Evolutionary conservation across 1,284 basidiomycete species (phyloP), one percentile per base, ranked within the genome.

Genomic region (Ceratobasidium sp.): DNA sequence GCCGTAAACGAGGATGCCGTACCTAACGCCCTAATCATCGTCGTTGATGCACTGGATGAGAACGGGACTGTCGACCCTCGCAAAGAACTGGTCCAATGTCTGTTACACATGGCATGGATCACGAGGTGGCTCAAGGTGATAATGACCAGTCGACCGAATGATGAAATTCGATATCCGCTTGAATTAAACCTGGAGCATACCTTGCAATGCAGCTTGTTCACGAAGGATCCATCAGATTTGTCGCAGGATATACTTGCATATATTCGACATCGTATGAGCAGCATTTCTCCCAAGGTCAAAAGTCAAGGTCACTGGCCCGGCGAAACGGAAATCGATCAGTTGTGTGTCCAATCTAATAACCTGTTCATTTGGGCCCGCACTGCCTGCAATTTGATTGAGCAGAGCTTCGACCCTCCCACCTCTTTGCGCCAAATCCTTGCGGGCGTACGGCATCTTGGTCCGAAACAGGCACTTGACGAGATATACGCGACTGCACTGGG

Each of bases 311-410:
- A 56, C 31, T 56, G 54, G 54, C 54, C 54, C 14, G 29, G 9
- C 54, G 54, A 56, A 31, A 31, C 9, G 29, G 54, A 31, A 27
- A 27, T 56, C 14, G 9, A 31, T 2, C 14, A 56, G 19, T 27
- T 76, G 16, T 59, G 59, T 14, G 34, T 19, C 11, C 27, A 62
- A 8, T 74, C 75, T 4, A 51, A 58, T 24, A 56, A 37, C 13
- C 43, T 76, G n/a, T 76, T 76, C 68, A 66, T 76, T 19, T 58
- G 56, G 29, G 75, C n/a, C n/a, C n/a, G n/a, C n/a, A n/a, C n/a
- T n/a, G n/a, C n/a, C n/a, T n/a, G n/a, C n/a, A n/a, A n/a, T 24
- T 29, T 64, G 5, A 64, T 74, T 37, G 27, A 16, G 13, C 34
- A 58, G 19, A 43, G 51, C 9, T n/a, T 46, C 22, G 53, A 74